A percentile compares a stretch with the other conserved stretches of the same genome.
phyloP scores from a whole-genome alignment of 78 protist species.

The Andalucia godoyi region DNA sequence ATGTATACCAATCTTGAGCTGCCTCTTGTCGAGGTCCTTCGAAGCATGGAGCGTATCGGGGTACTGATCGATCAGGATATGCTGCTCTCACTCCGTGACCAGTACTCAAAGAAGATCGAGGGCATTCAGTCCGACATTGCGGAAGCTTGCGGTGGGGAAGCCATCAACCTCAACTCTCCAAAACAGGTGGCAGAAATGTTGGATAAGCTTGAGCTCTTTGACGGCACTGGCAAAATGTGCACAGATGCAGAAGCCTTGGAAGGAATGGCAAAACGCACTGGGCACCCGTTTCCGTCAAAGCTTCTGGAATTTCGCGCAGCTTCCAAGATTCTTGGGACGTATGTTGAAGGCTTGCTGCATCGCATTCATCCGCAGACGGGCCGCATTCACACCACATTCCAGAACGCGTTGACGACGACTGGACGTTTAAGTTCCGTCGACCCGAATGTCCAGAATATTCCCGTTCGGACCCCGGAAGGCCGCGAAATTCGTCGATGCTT shows the following conservation, averaged over 20 bases:
- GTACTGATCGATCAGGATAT: no score
- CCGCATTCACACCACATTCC: conserved; percentile 1
- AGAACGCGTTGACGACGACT: neutral
- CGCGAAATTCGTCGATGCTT: neutral
- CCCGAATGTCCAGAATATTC: neutral
- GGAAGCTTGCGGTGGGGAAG: neutral
- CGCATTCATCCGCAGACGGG: neutral
- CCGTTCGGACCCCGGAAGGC: neutral
- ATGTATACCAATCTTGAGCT: neutral
- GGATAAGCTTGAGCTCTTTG: neutral
- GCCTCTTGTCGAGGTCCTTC: neutral
- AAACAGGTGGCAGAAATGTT: neutral
- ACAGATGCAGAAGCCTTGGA: neutral
- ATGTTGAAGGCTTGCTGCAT: neutral
- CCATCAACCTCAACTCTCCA: neutral
- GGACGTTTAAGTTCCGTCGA: neutral
- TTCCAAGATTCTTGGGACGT: neutral
- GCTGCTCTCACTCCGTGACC: no score
- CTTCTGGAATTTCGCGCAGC: neutral
- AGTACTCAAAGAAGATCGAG: no score
- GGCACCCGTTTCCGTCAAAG: neutral
- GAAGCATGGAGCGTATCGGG: no score
- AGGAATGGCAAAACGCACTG: neutral
- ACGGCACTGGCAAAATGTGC: neutral
- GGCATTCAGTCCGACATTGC: no score